Evolutionary conservation across 192 early-diverging fungal species (phyloP).

Genomic region (Geosiphon pyriformis): DNA sequence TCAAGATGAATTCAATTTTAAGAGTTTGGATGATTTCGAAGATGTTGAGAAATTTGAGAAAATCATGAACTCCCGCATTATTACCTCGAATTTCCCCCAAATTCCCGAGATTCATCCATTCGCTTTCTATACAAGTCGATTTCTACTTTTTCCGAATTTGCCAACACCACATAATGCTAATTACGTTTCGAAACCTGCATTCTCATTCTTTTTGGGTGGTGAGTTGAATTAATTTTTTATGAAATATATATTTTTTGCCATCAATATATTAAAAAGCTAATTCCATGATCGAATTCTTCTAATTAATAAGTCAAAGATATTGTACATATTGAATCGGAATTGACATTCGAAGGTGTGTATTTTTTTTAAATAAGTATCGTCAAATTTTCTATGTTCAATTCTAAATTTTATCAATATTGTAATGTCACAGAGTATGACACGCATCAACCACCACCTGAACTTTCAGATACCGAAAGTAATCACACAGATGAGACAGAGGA

Average conservation of each 20-base stretch:
- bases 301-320: background rate
- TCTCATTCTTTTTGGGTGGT: background rate
- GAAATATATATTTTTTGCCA: background rate
- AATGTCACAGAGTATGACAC: slow-evolving; percentile 17
- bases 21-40: background rate
- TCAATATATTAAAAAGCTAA: background rate
- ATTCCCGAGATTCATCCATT: slow-evolving; percentile 14
- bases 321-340: background rate
- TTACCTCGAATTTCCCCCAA: background rate
- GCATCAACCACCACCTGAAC: slow-evolving; percentile 14
- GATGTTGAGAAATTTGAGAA: slow-evolving; percentile 8
- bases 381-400: too few relatives aligned
- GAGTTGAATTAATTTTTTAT: background rate
- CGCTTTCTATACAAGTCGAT: slow-evolving; percentile 17
- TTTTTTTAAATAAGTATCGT: too few relatives aligned
- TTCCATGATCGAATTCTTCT: background rate
- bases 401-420: too few relatives aligned
- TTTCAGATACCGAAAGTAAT: slow-evolving; percentile 3
- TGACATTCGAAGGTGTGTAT: slow-evolving; percentile 1
- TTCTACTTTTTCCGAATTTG: slow-evolving; percentile 18
- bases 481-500: too few relatives aligned
- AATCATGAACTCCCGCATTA: background rate
- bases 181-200: background rate
- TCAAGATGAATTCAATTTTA: slow-evolving; percentile 1
- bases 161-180: slow-evolving; percentile 1